phyloP scores from a whole-genome alignment of 2,329 filamentous ascomycete genomes.

The Neofusicoccum parvum region DNA sequence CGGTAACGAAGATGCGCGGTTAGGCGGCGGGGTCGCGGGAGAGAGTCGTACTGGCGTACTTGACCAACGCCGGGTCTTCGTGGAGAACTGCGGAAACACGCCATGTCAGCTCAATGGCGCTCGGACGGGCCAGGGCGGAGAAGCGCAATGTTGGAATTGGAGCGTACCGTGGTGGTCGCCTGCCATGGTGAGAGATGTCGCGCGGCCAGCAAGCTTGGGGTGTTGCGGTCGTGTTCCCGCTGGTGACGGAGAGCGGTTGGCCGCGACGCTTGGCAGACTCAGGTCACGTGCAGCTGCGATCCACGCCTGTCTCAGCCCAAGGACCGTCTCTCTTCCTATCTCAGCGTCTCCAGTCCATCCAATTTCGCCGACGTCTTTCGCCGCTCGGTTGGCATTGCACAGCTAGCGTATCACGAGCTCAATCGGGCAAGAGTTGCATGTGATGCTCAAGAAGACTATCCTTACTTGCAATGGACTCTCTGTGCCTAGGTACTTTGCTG shows the following conservation, averaged over 20 bases:
- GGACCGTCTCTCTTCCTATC: not conserved
- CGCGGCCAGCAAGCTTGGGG: not conserved
- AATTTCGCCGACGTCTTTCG: not conserved
- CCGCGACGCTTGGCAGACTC: not conserved
- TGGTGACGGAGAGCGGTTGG: slow-evolving; percentile 6
- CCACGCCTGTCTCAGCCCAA: not conserved
- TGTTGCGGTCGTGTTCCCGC: slow-evolving; percentile 7
- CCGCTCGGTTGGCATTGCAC: not conserved
- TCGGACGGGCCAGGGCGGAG: not conserved
- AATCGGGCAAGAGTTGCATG: not conserved
- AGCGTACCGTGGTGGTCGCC: slow-evolving; percentile 16
- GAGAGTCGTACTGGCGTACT: slow-evolving; percentile 54
- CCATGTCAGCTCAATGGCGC: not conserved
- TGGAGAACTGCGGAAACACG: slow-evolving; percentile 44
- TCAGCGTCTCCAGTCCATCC: not conserved
- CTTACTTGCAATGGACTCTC: not conserved
- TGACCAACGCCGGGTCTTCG: slow-evolving; percentile 59
- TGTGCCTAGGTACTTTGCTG: slow-evolving; percentile 16
- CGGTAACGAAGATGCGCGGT: not conserved
- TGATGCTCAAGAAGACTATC: slow-evolving; percentile 1
- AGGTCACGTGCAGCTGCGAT: not conserved
- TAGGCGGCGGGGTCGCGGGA: slow-evolving; percentile 26
- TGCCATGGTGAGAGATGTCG: slow-evolving; percentile 18
- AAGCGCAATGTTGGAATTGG: not conserved
- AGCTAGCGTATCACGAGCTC: not conserved